Base-by-base conservation (phyloP, 2,329 filamentous ascomycete species). In the Scedosporium dehoogii region DNA sequence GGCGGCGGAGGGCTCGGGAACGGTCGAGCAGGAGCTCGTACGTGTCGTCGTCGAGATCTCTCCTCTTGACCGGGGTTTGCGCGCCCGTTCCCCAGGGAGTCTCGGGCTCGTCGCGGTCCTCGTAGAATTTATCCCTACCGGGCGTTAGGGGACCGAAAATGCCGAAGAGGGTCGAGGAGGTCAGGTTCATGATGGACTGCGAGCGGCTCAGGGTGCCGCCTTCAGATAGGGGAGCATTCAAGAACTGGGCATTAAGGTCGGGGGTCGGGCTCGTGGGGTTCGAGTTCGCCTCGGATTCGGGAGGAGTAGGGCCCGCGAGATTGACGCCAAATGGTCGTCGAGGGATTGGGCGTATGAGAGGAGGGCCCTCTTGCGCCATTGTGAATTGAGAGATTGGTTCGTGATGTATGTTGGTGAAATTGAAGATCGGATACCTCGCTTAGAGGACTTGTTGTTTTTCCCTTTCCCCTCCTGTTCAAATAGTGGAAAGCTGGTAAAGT, bases 121-220 rank as follows among this genome's bases (percentile, higher is more conserved):
- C 70, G 61, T 72, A 72, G 63, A 71, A 70, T 69, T 78, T 73
- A 67, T 81, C 75, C 66, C 74, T 74, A 55, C 82, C 78, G 63
- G 83, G 82, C 38, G 82, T 81, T 0, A 84, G 84, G 6, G 85
- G 86, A 10, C 86, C 87, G 78, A 96, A 99, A 69, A 99, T 99
- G 62, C 94, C 93, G 68, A 89, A 90, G 4, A 99, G 83, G 0
- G 94, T 96, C 2, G 91, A 92, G 9, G 90, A 88, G 3, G 91
- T 96, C 64, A 99, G 81, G 72, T 97, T 96, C 70, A 92, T 79
- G 63, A 91, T 84, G 9, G 91, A 96, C 66, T 88, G 85, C 25
- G 87, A 89, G 63, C 90, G 85, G 70, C 60, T 48, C 58, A 63
- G 23, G 59, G 41, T 27, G 63, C 53, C 21, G 53, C 44, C 58